Evolutionary conservation across 192 early-diverging fungal species (phyloP).

Genomic region (Coemansia sp.): DNA sequence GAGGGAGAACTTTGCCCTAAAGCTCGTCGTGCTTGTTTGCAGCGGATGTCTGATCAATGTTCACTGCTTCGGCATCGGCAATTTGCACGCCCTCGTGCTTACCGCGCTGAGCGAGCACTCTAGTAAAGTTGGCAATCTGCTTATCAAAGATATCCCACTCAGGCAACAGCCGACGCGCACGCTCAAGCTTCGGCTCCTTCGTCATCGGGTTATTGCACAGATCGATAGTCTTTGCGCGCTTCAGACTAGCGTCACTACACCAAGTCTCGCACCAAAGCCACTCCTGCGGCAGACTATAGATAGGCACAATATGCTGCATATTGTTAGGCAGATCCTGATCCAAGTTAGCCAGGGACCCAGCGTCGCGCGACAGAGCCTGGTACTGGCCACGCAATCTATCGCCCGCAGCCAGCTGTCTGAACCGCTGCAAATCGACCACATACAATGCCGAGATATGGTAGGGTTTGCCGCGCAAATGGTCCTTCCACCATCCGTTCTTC

Average conservation of each 20-base stretch:
- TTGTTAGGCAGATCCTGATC: slow-evolving; percentile 99
- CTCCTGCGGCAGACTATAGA: slow-evolving; percentile 90
- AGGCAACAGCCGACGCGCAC: slow-evolving; percentile 87
- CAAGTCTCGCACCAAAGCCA: slow-evolving; percentile 99
- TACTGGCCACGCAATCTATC: slow-evolving; percentile 93
- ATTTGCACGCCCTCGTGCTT: slow-evolving; percentile 43
- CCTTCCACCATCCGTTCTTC: slow-evolving; percentile 95
- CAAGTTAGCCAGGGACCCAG: slow-evolving; percentile 87
- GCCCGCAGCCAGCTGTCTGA: slow-evolving; percentile 92
- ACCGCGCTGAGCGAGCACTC: slow-evolving; percentile 35
- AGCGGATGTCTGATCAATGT: slow-evolving; percentile 24
- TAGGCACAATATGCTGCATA: slow-evolving; percentile 89
- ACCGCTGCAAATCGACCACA: slow-evolving; percentile 90
- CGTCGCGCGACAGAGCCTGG: slow-evolving; percentile 86
- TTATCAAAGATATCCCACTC: slow-evolving; percentile 93
- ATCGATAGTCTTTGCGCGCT: slow-evolving; percentile 95
- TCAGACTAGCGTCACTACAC: slow-evolving; percentile 85
- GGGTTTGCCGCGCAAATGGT: slow-evolving; percentile 81
- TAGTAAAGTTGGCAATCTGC: slow-evolving; percentile 59
- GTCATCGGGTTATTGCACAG: slow-evolving; percentile 99
- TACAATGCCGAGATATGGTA: slow-evolving; percentile 98
- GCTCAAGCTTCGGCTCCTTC: slow-evolving; percentile 96
- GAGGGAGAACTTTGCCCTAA: neutral
- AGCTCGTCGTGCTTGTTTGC: slow-evolving; percentile 42
- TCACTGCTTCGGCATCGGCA: slow-evolving; percentile 43